Base-by-base conservation (phyloP, 495 filamentous ascomycete genomes). In the Aspergillus wentii region DNA sequence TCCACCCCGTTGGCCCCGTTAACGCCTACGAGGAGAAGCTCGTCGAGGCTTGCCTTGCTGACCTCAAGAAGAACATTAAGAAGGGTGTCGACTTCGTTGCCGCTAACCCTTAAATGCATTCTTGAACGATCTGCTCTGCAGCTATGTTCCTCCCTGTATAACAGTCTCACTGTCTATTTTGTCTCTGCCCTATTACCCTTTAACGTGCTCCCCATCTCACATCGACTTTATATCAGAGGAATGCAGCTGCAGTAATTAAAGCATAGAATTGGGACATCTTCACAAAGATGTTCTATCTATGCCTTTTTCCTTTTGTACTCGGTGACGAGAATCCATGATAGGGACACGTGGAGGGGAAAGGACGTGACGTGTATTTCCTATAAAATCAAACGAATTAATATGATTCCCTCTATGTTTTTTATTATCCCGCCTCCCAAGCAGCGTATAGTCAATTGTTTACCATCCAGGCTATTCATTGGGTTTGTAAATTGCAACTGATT, bases 51-150 rank as follows among this genome's bases (percentile, higher is more conserved):
- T 83, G 77, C 74, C 69, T 95, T 43, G 67, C 52, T 48, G 92
- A 97, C 72, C 76, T 98, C 63, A 88, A 89, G 78, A 88, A 86
- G 68, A 87, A 88, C 69, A 87, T 88, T 64, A 57, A 74, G 56
- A 88, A 88, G 78, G 83, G 74, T 64, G 71, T 81, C 55, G 69
- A 81, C 49, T 86, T 80, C 51, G 81, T 79, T 54, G 79, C 79
- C 63, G 51, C 69, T 59, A 87, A 85, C 68, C 80, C 82, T 51
- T 83, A 77, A 74, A 66, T 61, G 30, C 17, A 30, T 35, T 37
- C n/a, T n/a, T n/a, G n/a, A n/a, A n/a, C n/a, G n/a, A n/a, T n/a
- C n/a, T n/a, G n/a, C 33, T 43, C 47, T 39, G 43, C 48, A 51
- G 48, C 52, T 31, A 22, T 38, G 32, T 51, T 52, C 45, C 46